Percentiles rank a stretch among this genome's conserved stretches.
phyloP scores from a whole-genome alignment of 345 rosid species.

The Salix brachista region DNA sequence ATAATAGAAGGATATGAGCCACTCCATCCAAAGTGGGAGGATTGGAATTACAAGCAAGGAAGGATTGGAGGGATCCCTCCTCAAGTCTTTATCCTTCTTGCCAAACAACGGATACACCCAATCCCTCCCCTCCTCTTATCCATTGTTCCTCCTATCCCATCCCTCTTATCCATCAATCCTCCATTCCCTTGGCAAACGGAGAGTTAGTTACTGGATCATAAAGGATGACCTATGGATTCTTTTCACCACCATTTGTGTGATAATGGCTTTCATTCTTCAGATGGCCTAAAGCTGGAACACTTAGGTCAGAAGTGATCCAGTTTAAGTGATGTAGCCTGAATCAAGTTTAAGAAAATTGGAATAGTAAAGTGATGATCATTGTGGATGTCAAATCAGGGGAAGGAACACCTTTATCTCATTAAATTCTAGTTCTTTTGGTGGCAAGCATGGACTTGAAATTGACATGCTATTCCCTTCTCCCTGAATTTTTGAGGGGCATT shows the following conservation, averaged over 20 bases:
- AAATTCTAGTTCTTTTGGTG: not conserved
- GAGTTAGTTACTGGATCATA: not conserved
- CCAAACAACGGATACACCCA: no score
- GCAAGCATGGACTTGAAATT: not conserved
- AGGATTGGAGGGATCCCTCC: no score
- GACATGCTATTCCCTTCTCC: not conserved
- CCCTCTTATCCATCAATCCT: no score
- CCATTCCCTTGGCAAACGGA: no score
- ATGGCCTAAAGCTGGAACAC: not conserved
- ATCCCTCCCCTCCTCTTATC: no score
- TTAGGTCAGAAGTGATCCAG: not conserved
- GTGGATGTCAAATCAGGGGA: not conserved
- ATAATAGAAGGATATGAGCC: no score
- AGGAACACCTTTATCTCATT: not conserved
- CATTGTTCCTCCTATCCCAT: no score
- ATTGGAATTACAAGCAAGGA: no score
- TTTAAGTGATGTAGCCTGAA: not conserved
- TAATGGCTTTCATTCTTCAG: not conserved
- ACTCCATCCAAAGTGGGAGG: no score
- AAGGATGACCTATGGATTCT: not conserved
- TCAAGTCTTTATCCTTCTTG: no score
- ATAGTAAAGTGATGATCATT: not conserved
- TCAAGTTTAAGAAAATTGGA: not conserved
- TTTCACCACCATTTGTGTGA: not conserved
- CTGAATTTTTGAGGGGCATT: not conserved